A percentile compares a stretch with the other conserved stretches of the same genome.
Evolutionary conservation across 352 stramenopile species (phyloP).

Genomic region (Globisporangium middletonii): DNA sequence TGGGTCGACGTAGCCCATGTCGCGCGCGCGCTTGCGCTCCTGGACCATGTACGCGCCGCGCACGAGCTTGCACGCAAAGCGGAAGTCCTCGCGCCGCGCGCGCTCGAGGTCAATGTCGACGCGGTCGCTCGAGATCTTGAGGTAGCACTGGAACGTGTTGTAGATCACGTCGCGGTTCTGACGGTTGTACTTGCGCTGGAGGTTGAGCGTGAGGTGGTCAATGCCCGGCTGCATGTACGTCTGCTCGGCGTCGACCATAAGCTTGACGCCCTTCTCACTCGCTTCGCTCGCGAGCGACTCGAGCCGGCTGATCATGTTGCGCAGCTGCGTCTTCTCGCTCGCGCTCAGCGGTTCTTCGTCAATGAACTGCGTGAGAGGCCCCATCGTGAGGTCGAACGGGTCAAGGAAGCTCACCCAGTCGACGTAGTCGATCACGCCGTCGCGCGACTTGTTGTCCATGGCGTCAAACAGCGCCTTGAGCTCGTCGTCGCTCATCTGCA

Average conservation of each 20-base stretch:
- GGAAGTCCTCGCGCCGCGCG: conserved; percentile 87
- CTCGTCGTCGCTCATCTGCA: conserved; percentile 57
- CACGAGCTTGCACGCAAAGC: conserved; percentile 97
- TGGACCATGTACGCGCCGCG: conserved; percentile 98
- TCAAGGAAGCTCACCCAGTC: conserved; percentile 93
- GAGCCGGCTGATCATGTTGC: conserved; percentile 86
- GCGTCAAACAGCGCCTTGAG: conserved; percentile 56
- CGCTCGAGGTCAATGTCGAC: conserved; percentile 91
- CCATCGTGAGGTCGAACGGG: conserved; percentile 88
- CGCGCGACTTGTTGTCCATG: conserved; percentile 56
- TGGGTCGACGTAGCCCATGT: conserved; percentile 79
- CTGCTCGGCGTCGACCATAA: conserved; percentile 99
- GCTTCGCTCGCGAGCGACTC: conserved; percentile 72
- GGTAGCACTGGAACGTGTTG: conserved; percentile 99
- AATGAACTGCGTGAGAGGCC: conserved; percentile 84
- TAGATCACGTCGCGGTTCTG: conserved; percentile 88
- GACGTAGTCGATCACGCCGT: conserved; percentile 91
- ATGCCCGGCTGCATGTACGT: conserved; percentile 97
- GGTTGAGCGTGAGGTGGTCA: conserved; percentile 88
- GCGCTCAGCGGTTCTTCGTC: conserved; percentile 69
- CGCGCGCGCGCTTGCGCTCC: conserved; percentile 88
- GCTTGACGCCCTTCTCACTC: conserved; percentile 70
- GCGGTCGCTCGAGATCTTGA: conserved; percentile 88
- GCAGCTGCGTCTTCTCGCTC: conserved; percentile 87
- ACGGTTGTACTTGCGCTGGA: conserved; percentile 90